phyloP scores from a whole-genome alignment of 768 basidiomycete genomes.

The Podaxis sp. region DNA sequence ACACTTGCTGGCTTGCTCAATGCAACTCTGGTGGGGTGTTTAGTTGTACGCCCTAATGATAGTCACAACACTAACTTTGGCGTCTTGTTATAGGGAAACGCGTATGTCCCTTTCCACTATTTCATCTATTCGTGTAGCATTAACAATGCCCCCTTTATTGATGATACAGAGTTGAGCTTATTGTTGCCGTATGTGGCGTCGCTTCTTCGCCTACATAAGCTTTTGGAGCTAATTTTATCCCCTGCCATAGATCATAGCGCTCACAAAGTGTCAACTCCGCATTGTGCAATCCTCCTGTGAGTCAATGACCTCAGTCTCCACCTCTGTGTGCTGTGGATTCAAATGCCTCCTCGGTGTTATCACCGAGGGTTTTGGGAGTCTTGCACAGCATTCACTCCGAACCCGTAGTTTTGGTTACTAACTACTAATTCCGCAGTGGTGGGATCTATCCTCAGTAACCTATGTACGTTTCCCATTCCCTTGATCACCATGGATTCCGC shows the following conservation, averaged over 20 bases:
- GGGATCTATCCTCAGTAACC: constrained; percentile 85
- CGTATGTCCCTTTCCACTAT: constrained; percentile 31
- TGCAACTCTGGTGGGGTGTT: constrained; percentile 67
- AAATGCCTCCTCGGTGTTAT: neutral
- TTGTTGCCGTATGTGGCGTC: constrained; percentile 64
- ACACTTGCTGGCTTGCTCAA: constrained; percentile 83
- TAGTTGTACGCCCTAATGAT: neutral
- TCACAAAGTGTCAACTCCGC: constrained; percentile 55
- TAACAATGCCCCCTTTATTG: constrained; percentile 10
- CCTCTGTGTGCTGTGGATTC: neutral
- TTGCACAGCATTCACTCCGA: neutral
- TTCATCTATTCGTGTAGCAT: neutral
- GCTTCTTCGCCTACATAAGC: neutral
- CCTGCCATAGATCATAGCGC: constrained; percentile 43
- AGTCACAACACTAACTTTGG: constrained; percentile 3
- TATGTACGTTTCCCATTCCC: constrained; percentile 47
- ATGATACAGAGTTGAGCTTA: constrained; percentile 57
- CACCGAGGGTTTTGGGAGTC: neutral
- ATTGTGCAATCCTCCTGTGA: constrained; percentile 82
- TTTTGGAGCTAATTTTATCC: constrained; percentile 1
- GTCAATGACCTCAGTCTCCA: constrained; percentile 28
- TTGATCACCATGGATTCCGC: neutral
- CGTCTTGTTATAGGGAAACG: constrained; percentile 41
- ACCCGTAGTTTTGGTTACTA: constrained; percentile 14
- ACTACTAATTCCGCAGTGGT: constrained; percentile 51